A percentile compares a stretch with the other conserved stretches of the same genome.
Conservation (phyloP, 345 rosid genomes). For the Ricinus communis region DNA sequence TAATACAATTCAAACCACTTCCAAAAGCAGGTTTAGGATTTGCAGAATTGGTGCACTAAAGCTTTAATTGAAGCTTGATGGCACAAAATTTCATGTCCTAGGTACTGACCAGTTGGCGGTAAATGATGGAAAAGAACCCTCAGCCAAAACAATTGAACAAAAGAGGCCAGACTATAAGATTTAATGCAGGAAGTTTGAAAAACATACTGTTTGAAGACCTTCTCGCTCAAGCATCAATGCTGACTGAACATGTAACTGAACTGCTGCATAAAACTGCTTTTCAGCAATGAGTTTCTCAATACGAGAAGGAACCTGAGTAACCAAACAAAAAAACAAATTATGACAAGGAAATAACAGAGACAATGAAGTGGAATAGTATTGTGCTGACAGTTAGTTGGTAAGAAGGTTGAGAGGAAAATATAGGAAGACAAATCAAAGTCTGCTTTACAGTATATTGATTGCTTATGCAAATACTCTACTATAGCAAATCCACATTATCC, state of each 20-base stretch:
- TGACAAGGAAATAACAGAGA: not conserved
- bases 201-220: constrained; percentile 88
- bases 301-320: constrained; percentile 74
- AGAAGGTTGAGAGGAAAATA: not conserved
- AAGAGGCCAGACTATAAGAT: not conserved
- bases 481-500: not conserved
- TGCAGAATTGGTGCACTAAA: not conserved
- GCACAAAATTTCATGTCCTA: not conserved
- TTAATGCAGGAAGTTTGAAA: constrained; percentile 7
- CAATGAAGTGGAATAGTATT: not conserved
- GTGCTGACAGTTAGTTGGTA: not conserved
- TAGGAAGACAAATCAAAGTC: not conserved
- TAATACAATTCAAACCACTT: not conserved
- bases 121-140: constrained; percentile 2
- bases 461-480: not conserved
- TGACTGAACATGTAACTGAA: constrained; percentile 81
- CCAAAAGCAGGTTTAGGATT: not conserved
- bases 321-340: constrained; percentile 3
- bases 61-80: not conserved
- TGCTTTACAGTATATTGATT: not conserved
- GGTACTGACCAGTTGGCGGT: not conserved
- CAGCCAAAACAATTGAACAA: not conserved
- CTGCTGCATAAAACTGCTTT: constrained; percentile 88
- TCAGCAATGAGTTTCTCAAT: constrained; percentile 89
- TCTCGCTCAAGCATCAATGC: constrained; percentile 93